Evolutionary conservation across 257 asterid species (phyloP).

Genomic region (Solanum dulcamara): DNA sequence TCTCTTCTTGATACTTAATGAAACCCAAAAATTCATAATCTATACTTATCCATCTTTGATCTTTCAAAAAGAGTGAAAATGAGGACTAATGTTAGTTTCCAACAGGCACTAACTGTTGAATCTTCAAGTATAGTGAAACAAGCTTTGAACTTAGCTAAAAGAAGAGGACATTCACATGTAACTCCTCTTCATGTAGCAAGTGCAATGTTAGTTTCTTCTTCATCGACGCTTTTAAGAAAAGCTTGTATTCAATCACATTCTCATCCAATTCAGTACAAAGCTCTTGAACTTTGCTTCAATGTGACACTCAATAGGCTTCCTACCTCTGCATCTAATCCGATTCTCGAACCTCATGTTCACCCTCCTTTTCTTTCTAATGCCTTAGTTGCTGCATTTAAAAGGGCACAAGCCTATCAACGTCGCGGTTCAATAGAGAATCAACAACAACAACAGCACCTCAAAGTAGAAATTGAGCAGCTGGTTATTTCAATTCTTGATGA

Average conservation of each 20-base stretch:
- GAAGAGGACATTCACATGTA: slow-evolving; percentile 90
- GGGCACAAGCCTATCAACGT: slow-evolving; percentile 93
- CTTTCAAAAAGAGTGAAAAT: slow-evolving; percentile 12
- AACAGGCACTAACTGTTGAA: slow-evolving; percentile 68
- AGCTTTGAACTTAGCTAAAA: slow-evolving; percentile 56
- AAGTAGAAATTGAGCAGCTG: slow-evolving; percentile 71
- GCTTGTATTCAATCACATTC: slow-evolving; percentile 76
- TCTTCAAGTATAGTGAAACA: slow-evolving; percentile 59
- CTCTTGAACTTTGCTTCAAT: slow-evolving; percentile 90
- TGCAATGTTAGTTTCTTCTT: slow-evolving; percentile 56
- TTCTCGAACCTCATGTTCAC: slow-evolving; percentile 39
- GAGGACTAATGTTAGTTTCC: slow-evolving; percentile 67
- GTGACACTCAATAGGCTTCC: slow-evolving; percentile 88
- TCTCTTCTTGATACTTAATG: slow-evolving; percentile 1
- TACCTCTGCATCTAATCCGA: slow-evolving; percentile 50
- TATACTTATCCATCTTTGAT: neutral
- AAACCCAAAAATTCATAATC: neutral
- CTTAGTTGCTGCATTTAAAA: slow-evolving; percentile 73
- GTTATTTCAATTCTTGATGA: slow-evolving; percentile 66
- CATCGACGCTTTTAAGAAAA: slow-evolving; percentile 32
- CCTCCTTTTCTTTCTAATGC: slow-evolving; percentile 77
- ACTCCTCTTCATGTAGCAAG: slow-evolving; percentile 92
- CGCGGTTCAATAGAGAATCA: slow-evolving; percentile 39
- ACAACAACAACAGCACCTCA: slow-evolving; percentile 41
- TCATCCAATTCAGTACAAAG: slow-evolving; percentile 88